phyloP scores from a whole-genome alignment of 495 filamentous ascomycete species.

The Neurospora pannonica region DNA sequence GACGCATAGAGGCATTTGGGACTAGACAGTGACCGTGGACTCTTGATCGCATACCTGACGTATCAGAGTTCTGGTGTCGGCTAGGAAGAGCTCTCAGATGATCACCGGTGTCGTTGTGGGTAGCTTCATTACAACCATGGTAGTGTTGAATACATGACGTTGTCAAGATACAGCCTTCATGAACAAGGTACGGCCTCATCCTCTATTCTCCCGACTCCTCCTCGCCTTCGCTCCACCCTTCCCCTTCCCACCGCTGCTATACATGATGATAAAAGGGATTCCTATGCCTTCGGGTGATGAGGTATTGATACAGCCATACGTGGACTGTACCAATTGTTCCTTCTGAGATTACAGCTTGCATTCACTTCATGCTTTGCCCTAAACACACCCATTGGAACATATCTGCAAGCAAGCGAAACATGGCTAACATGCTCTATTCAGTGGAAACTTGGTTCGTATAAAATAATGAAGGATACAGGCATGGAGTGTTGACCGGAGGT shows the following conservation, averaged over 20 bases:
- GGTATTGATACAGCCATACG: neutral
- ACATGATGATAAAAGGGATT: slow-evolving; percentile 1
- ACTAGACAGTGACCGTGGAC: neutral
- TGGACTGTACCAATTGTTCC: slow-evolving; percentile 3
- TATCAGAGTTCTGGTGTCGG: neutral
- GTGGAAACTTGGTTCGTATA: neutral
- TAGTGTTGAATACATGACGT: neutral
- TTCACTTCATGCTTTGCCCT: neutral
- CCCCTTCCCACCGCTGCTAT: neutral
- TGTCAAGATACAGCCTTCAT: too few species aligned
- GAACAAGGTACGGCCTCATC: neutral
- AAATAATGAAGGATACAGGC: neutral
- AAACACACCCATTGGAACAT: neutral
- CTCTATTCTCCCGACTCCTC: neutral
- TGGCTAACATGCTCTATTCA: neutral
- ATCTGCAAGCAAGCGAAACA: neutral
- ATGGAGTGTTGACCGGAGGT: neutral
- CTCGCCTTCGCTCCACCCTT: neutral
- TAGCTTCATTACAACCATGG: neutral
- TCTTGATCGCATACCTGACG: neutral
- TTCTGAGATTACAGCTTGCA: slow-evolving; percentile 1
- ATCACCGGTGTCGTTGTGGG: neutral
- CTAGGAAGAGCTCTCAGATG: too few species aligned
- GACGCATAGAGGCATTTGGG: neutral
- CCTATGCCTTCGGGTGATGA: neutral